phyloP scores from a whole-genome alignment of 306 rosid genomes.

The Castanopsis chinensis region DNA sequence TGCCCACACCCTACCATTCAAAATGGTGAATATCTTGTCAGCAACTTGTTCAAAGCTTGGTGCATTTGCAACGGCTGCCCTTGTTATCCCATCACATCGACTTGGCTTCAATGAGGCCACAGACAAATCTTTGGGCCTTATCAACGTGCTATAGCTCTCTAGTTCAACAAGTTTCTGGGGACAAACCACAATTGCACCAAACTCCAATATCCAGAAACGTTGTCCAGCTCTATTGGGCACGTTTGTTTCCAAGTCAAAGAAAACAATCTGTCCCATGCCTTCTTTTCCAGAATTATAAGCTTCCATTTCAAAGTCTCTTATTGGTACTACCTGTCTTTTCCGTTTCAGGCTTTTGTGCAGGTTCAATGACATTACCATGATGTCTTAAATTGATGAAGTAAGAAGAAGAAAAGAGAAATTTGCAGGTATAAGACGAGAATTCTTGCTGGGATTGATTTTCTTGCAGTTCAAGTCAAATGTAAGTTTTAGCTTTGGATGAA shows the following conservation, averaged over 20 bases:
- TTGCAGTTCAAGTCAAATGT: conserved; percentile 58
- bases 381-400: conserved; percentile 15
- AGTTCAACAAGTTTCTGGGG: conserved; percentile 70
- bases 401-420: conserved; percentile 9
- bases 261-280: conserved; percentile 59
- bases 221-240: conserved; percentile 73
- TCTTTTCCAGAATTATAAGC: conserved; percentile 38
- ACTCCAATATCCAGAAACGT: conserved; percentile 71
- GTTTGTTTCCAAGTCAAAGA: conserved; percentile 92
- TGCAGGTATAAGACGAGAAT: conserved; percentile 31
- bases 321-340: background rate
- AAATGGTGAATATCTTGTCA: conserved; percentile 60
- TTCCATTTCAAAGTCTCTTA: conserved; percentile 36
- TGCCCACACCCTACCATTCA: conserved; percentile 91
- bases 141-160: conserved; percentile 68
- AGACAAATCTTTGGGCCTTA: conserved; percentile 64
- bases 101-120: conserved; percentile 54
- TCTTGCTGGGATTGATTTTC: conserved; percentile 55
- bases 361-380: background rate
- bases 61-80: conserved; percentile 57
- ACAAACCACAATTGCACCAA: conserved; percentile 85
- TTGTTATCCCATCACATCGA: conserved; percentile 77
- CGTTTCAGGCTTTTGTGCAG: conserved; percentile 1
- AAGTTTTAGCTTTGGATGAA: conserved; percentile 30
- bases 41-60: conserved; percentile 81